Evolutionary conservation across 192 early-diverging fungal genomes (phyloP).

Genomic region (Linnemannia schmuckeri): DNA sequence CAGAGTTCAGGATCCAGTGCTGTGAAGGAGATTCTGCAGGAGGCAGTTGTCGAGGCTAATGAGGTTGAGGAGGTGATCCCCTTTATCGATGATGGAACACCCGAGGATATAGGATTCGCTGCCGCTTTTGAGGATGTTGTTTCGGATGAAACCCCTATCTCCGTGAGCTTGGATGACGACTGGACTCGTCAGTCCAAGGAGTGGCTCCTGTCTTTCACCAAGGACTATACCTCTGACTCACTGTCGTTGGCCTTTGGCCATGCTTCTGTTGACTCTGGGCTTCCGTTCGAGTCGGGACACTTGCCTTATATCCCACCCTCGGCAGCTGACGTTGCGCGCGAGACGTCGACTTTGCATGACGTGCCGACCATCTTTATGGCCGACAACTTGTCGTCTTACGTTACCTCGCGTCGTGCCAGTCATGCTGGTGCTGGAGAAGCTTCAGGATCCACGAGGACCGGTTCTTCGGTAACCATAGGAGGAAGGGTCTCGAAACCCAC

Average conservation of each 20-base stretch:
- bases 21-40: background rate
- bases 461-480: background rate
- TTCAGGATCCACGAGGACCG: background rate
- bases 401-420: background rate
- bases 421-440: background rate
- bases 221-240: background rate
- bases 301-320: background rate
- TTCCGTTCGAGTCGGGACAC: background rate
- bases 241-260: too few species aligned
- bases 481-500: too few species aligned
- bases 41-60: background rate
- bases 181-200: background rate
- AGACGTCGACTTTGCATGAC: background rate
- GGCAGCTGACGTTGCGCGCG: background rate
- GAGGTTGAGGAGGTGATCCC: background rate
- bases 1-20: background rate
- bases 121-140: background rate
- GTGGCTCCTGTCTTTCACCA: background rate
- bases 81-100: background rate
- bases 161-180: background rate
- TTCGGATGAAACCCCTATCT: background rate
- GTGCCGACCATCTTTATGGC: background rate
- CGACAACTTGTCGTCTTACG: background rate
- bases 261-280: too few species aligned
- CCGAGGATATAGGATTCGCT: background rate